These are phyloP conservation scores for Ceratocystis eucalypticola DNA, from an alignment of 2,329 filamentous ascomycete species.

Conservation along the genomic window DNA sequence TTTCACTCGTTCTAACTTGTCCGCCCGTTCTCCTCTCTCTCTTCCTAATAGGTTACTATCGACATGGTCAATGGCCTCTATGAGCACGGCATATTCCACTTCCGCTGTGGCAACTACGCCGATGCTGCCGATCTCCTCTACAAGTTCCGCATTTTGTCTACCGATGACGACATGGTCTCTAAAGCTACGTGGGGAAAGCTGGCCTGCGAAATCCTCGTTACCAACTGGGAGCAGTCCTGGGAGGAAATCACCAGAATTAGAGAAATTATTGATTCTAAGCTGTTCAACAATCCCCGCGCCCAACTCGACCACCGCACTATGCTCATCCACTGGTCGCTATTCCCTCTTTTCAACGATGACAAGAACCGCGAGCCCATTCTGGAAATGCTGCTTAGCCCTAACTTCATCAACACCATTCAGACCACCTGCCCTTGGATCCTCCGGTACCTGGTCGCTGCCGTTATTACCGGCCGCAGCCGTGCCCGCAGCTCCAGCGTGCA, in stretches of 20 bases:
- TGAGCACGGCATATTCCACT: slow-evolving; percentile 94
- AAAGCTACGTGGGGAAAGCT: slow-evolving; percentile 97
- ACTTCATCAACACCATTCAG: slow-evolving; percentile 99
- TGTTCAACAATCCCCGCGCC: slow-evolving; percentile 90
- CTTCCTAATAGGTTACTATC: slow-evolving; percentile 58
- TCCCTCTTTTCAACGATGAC: slow-evolving; percentile 98
- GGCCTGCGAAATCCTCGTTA: slow-evolving; percentile 85
- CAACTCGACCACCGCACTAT: slow-evolving; percentile 94
- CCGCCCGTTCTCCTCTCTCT: background rate
- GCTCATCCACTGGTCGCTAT: slow-evolving; percentile 96
- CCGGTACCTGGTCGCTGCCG: slow-evolving; percentile 82
- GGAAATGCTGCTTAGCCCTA: slow-evolving; percentile 91
- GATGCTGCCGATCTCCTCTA: slow-evolving; percentile 87
- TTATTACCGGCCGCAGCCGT: slow-evolving; percentile 82
- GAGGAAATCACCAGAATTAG: slow-evolving; percentile 84
- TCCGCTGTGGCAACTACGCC: slow-evolving; percentile 88
- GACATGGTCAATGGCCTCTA: slow-evolving; percentile 95
- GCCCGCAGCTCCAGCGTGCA: slow-evolving; percentile 71
- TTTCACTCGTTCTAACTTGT: background rate
- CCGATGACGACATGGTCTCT: slow-evolving; percentile 94
- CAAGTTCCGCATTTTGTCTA: slow-evolving; percentile 94
- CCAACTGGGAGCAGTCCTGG: slow-evolving; percentile 87
- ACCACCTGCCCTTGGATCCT: slow-evolving; percentile 94
- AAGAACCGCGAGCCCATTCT: slow-evolving; percentile 77
- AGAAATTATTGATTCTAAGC: slow-evolving; percentile 81